Conservation (phyloP, 2,329 filamentous ascomycete genomes). For the Fusarium decemcellulare region DNA sequence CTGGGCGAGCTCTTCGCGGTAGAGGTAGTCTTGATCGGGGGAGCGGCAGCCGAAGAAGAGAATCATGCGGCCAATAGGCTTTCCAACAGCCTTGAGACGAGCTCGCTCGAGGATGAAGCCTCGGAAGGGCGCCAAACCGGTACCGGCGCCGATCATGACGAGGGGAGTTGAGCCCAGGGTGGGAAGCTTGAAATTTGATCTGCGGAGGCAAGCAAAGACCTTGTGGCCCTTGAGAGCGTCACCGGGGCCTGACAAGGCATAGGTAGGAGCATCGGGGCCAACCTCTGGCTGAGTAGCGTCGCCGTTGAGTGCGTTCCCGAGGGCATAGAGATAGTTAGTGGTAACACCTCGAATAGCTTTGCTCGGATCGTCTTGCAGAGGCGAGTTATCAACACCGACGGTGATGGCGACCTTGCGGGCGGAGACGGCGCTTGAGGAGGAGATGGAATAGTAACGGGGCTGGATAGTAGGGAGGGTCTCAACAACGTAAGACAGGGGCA, state of each 20-base stretch:
- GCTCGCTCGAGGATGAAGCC: conserved; percentile 47
- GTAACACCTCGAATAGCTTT: conserved; percentile 40
- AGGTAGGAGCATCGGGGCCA: neutral
- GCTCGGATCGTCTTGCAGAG: conserved; percentile 26
- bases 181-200: conserved; percentile 62
- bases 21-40: conserved; percentile 68
- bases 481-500: conserved; percentile 66
- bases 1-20: conserved; percentile 58
- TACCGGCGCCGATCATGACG: conserved; percentile 66
- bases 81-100: conserved; percentile 36
- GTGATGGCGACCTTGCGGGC: conserved; percentile 44
- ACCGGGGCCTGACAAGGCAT: conserved; percentile 35
- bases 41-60: conserved; percentile 74
- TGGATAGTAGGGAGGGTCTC: conserved; percentile 65
- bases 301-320: conserved; percentile 28
- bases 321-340: conserved; percentile 46
- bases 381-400: conserved; percentile 36
- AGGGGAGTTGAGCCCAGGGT: conserved; percentile 59
- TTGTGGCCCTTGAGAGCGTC: conserved; percentile 30
- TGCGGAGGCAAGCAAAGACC: conserved; percentile 40
- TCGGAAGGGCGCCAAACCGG: conserved; percentile 61
- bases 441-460: conserved; percentile 74
- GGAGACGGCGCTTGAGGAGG: conserved; percentile 63
- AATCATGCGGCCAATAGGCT: conserved; percentile 42
- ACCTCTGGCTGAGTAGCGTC: neutral